Base-by-base conservation (phyloP, 75 land plant genomes). In the Picea sitchensis region DNA sequence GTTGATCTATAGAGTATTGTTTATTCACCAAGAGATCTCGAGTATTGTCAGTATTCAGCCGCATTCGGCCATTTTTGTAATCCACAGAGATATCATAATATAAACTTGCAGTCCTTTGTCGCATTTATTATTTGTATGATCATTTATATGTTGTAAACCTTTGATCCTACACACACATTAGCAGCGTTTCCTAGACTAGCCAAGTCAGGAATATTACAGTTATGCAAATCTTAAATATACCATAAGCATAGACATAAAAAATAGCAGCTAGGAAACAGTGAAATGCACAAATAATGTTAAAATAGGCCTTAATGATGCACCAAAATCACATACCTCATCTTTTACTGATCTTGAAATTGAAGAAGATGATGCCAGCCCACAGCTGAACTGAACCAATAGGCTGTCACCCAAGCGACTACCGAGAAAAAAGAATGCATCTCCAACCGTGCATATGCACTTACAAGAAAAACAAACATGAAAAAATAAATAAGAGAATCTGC, bases 361-460 rank as follows among this genome's bases (percentile, higher is more conserved):
- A 26, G 38, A 71, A 31, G 91, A 79, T 20, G 85, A 57, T 65
- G 83, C 78, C 56, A 69, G 61, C 57, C 91, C 95, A 82, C 86
- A 83, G 61, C 83, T 90, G 77, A 82, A 95, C 79, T 98, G 99
- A 73, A 98, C 99, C 61, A 98, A 87, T 79, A 98, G 83, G 80
- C 99, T 98, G 80, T 98, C 98, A 41, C 96, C 99, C 76, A 98
- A 81, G 38, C 98, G 91, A 84, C 99, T 98, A 5, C 96, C 99
- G 64, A 98, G 78, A 77, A 98, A 98, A 76, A 98, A 98, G 68
- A 95, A 91, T 23, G 89, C 85, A 80, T 80, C 93, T 20, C 99
- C 99, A 72, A 98, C 59, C n/a, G 87, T 92, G 76, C 96, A 81
- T 60, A 95, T 92, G 38, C 87, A 91, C 98, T 97, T 4, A 65